phyloP scores from a whole-genome alignment of 148 eudicot genomes.

The Vaccinium myrtillus region DNA sequence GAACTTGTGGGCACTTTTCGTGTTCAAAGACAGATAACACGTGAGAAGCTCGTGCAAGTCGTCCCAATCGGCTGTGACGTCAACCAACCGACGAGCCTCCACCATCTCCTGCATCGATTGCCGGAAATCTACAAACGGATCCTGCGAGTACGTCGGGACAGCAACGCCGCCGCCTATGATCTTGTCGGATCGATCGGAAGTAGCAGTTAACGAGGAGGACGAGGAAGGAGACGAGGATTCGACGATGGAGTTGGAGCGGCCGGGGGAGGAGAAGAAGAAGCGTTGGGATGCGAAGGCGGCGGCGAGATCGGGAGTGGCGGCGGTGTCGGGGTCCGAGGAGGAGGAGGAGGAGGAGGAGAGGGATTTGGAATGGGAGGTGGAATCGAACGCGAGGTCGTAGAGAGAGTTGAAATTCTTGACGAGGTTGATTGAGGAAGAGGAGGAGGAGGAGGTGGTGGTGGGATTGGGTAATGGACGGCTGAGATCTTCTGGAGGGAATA shows the following conservation, averaged over 20 bases:
- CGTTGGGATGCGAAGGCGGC: conserved; percentile 65
- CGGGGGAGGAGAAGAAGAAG: conserved; percentile 94
- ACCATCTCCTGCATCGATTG: conserved; percentile 96
- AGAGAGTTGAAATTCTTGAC: conserved; percentile 65
- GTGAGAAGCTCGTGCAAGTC: conserved; percentile 69
- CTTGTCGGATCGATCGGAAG: background rate
- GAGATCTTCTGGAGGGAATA: conserved; percentile 15
- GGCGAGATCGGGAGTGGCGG: conserved; percentile 54
- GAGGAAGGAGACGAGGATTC: conserved; percentile 40
- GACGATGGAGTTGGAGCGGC: conserved; percentile 74
- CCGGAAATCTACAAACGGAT: conserved; percentile 80
- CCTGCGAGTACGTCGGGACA: conserved; percentile 78
- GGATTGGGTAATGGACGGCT: conserved; percentile 23
- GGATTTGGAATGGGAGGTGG: conserved; percentile 12
- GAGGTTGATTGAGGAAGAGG: conserved; percentile 12
- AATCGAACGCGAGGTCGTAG: conserved; percentile 26
- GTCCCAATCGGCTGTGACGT: conserved; percentile 55
- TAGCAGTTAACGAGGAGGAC: conserved; percentile 25
- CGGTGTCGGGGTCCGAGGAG: conserved; percentile 23
- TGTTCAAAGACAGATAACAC: conserved; percentile 69
- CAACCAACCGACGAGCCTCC: conserved; percentile 66
- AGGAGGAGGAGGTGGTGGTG: background rate
- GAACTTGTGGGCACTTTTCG: conserved; percentile 75
- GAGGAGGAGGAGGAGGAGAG: conserved; percentile 15
- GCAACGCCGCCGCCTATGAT: conserved; percentile 43